Conservation (phyloP, 768 basidiomycete genomes). For the Pleurotus ostreatus region DNA sequence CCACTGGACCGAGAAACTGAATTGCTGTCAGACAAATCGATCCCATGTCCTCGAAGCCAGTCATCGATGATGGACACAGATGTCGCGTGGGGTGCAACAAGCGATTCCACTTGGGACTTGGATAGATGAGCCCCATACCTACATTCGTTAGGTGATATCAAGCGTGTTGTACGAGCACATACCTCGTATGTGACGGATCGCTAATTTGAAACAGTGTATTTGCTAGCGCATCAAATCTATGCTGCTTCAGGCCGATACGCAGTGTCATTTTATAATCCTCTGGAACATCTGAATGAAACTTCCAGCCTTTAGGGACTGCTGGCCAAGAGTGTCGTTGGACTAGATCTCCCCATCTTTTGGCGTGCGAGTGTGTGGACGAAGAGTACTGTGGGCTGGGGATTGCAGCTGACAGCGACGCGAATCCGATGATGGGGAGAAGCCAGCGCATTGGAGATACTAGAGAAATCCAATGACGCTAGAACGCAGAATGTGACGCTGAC, state of each 20-base stretch:
- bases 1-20: conserved; percentile 50
- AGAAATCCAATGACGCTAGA: too few species aligned
- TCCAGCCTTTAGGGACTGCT: conserved; percentile 46
- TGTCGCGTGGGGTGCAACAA: conserved; percentile 57
- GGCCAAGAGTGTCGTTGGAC: conserved; percentile 9
- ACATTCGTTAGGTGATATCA: neutral
- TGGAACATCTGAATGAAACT: conserved; percentile 36
- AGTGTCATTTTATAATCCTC: conserved; percentile 44
- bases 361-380: neutral
- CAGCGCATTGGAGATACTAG: neutral
- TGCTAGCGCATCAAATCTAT: conserved; percentile 43
- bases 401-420: neutral
- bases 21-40: conserved; percentile 36
- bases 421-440: neutral
- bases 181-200: conserved; percentile 48
- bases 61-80: conserved; percentile 50
- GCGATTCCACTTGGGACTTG: conserved; percentile 63
- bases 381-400: neutral
- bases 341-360: conserved; percentile 10
- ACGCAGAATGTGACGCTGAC: too few species aligned
- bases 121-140: conserved; percentile 49
- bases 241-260: conserved; percentile 56
- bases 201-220: conserved; percentile 51
- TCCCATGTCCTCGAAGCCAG: conserved; percentile 59
- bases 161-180: conserved; percentile 9